Evolutionary conservation across 2,329 filamentous ascomycete species (phyloP).

Genomic region (Exophiala spinifera): DNA sequence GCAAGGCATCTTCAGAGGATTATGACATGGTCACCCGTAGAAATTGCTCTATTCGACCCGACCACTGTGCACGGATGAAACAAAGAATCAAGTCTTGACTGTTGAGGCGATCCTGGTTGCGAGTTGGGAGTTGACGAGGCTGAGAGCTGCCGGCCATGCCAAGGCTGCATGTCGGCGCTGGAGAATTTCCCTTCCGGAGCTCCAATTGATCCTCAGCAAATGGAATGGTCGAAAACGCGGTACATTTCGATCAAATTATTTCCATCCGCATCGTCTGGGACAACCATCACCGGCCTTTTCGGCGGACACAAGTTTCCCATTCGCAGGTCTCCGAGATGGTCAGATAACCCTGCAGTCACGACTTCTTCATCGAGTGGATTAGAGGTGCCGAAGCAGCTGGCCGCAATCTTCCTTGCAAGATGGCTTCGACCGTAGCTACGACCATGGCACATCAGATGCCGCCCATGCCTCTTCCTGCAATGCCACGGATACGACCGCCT

Average conservation of each 20-base stretch:
- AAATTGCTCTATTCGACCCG: no score
- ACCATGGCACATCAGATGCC: conserved; percentile 23
- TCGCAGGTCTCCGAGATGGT: not conserved
- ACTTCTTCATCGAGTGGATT: no score
- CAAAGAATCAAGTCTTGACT: no score
- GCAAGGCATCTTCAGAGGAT: no score
- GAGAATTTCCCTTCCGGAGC: not conserved
- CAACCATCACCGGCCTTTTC: not conserved
- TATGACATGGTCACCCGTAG: no score
- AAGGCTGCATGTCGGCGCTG: not conserved
- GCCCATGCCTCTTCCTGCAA: conserved; percentile 22
- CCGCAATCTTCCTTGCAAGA: not conserved
- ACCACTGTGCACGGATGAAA: no score
- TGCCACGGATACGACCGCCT: conserved; percentile 30
- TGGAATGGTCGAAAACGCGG: not conserved
- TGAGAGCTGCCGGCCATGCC: not conserved
- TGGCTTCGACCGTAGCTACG: conserved; percentile 25
- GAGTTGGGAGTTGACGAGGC: not conserved
- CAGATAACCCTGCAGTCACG: not conserved
- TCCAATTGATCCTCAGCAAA: not conserved
- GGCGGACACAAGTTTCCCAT: no score
- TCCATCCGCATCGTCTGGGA: not conserved
- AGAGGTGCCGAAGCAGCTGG: no score
- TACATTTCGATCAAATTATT: not conserved
- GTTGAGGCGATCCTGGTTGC: no score